Base-by-base conservation (phyloP, 176 grass and related monocot species). In the Elymus sibiricus region DNA sequence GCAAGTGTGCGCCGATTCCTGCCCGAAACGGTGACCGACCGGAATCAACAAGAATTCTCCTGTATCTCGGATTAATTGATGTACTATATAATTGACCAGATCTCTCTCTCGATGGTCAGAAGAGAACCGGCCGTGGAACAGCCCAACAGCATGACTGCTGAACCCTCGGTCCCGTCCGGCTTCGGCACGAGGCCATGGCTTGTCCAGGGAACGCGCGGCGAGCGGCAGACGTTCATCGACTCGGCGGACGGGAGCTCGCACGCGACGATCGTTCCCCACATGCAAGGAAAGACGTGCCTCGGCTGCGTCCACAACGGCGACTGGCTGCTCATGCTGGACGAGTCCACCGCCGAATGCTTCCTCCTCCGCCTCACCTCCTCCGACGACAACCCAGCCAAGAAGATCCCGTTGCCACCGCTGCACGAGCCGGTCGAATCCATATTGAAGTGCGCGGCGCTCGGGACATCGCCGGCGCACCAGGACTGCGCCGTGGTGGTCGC, bases 171-270 rank as follows among this genome's bases (percentile, higher is more conserved):
- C 22, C 39, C 70, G 11, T 7, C 70, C 39, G 70, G 70, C 37
- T 46, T 46, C 70, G n/a, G 70, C 70, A 74, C 13, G n/a, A 74
- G 70, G 70, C 70, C 70, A 74, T 74, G 70, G 70, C 40, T 74
- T n/a, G 39, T 74, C 11, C 70, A 74, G 70, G 40, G 22, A 6
- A 46, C 70, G 39, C n/a, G 39, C 6, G 70, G 70, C 12, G 40
- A 46, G 70, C 39, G 21, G 67, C 67, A 12, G 67, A 70, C 67
- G 35, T 70, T 70, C 67, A 1, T 70, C 6, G 40, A 74, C 40
- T 74, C 70, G 12, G 26, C 39, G 12, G 70, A 74, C 70, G 70
- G 70, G 7, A 74, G 40, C 70, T 74, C 6, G 39, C 70, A 27
- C 70, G 2, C 70, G 22, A 7, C 5, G 70, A 42, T 74, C 3